Evolutionary conservation across 768 basidiomycete genomes (phyloP), one percentile per base, ranked within the genome.

Genomic region (Tricholoma terreum): DNA sequence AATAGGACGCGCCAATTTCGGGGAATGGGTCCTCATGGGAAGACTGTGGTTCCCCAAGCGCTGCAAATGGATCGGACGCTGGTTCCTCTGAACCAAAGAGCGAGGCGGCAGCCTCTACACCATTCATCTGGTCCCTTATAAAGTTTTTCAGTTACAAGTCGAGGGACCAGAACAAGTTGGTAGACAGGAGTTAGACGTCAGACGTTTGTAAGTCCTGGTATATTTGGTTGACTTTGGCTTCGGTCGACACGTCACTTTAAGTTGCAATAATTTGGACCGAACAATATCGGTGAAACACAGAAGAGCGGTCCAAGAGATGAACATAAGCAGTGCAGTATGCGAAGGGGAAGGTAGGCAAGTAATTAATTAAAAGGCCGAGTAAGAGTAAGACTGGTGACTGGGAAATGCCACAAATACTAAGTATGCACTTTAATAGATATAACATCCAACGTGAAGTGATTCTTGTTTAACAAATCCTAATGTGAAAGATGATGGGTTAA

Each of bases 31-130:
- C 65, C 42, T 60, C 61, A 52, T 56, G 48, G 58, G 73, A 69
- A 67, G 70, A 64, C 52, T 55, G 58, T 17, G 58, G 45, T 54
- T 74, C 71, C 46, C 83, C 85, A 59, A 86, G 77, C 54, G 78
- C 73, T 59, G 86, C 81, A 74, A 89, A 89, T 52, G 82, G 82
- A 73, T 89, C 87, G 31, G 80, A 75, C 15, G 74, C 74, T 51
- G 82, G 66, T 66, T 90, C 87, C 31, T 82, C 82, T 52, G 81
- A 73, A 59, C 84, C 88, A 77, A 93, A 93, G 46, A 93, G 86
- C 56, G 88, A 85, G 52, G 90, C 87, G 34, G 91, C 91, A 62
- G 88, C 85, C 76, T 90, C 89, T 56, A 87, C 83, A 62, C 78
- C 76, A 69, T 76, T 81, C 86, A 88, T 87, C 65, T 65, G 50